Conservation (phyloP, 2,329 filamentous ascomycete genomes). For the Calonectria fujianensis region DNA sequence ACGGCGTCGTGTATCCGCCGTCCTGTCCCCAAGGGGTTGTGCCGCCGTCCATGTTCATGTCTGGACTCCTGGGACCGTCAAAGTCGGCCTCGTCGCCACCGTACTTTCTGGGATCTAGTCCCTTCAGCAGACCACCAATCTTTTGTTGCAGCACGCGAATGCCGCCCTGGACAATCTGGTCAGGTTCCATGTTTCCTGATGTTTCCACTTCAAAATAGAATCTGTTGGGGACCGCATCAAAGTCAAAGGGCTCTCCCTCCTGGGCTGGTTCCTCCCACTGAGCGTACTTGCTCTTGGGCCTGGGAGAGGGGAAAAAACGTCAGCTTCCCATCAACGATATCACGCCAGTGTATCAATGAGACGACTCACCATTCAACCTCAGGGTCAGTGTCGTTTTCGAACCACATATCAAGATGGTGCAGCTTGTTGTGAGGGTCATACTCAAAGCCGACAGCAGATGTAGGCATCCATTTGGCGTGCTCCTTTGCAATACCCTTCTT, state of each 20-base stretch:
- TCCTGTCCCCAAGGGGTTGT: conserved; percentile 73
- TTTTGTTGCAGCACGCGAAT: conserved; percentile 94
- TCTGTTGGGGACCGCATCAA: conserved; percentile 86
- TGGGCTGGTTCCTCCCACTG: conserved; percentile 86
- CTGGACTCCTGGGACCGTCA: conserved; percentile 80
- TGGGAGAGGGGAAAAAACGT: conserved; percentile 58
- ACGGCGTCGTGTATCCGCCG: conserved; percentile 81
- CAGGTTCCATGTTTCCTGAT: conserved; percentile 90
- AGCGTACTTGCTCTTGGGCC: conserved; percentile 88
- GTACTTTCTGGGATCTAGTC: conserved; percentile 67
- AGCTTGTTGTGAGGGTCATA: conserved; percentile 99
- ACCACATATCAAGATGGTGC: conserved; percentile 94
- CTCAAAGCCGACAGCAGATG: conserved; percentile 94
- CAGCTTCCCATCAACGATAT: neutral
- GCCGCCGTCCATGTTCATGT: conserved; percentile 75
- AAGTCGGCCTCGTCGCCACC: conserved; percentile 75
- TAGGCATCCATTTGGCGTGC: conserved; percentile 98
- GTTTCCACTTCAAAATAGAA: conserved; percentile 98
- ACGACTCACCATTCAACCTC: conserved; percentile 86
- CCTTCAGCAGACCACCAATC: conserved; percentile 84
- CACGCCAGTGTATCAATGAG: too few species aligned
- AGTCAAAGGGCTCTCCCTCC: conserved; percentile 92
- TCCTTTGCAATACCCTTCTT: conserved; percentile 99
- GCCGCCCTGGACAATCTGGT: conserved; percentile 90
- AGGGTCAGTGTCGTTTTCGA: conserved; percentile 83